Conservation (phyloP, 768 basidiomycete species). For the Hysterangium stoloniferum region DNA sequence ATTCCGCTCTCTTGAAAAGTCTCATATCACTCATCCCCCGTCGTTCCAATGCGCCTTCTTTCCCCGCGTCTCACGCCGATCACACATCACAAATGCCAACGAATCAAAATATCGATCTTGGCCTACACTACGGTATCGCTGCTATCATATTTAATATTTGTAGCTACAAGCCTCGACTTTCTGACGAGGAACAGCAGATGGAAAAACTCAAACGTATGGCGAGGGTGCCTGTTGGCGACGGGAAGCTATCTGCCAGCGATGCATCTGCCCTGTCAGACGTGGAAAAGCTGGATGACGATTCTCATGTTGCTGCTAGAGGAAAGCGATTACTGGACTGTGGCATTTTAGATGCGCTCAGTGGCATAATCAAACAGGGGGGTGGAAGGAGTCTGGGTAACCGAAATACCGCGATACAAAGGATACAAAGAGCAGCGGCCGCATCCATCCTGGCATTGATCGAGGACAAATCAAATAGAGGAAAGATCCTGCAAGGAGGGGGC, state of each 20-base stretch:
- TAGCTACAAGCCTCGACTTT: constrained; percentile 59
- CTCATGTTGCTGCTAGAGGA: constrained; percentile 54
- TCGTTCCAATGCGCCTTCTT: constrained; percentile 29
- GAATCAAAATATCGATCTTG: constrained; percentile 2
- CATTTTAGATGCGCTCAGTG: constrained; percentile 52
- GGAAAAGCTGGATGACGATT: constrained; percentile 54
- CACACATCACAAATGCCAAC: constrained; percentile 10
- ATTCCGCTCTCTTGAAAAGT: constrained; percentile 44
- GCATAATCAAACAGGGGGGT: constrained; percentile 39
- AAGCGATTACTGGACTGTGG: constrained; percentile 52
- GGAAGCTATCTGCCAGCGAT: constrained; percentile 11
- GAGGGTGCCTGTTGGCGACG: constrained; percentile 24
- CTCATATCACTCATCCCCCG: constrained; percentile 52
- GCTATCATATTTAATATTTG: constrained; percentile 71
- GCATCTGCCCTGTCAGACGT: constrained; percentile 12
- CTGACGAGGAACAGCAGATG: constrained; percentile 77
- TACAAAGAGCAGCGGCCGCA: constrained; percentile 38
- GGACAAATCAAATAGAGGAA: constrained; percentile 69
- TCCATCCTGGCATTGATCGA: constrained; percentile 66
- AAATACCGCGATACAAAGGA: neutral
- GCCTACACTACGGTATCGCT: constrained; percentile 58
- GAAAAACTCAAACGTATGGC: constrained; percentile 76
- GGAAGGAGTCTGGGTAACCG: neutral
- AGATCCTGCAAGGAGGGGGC: constrained; percentile 71
- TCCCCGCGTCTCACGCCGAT: constrained; percentile 11